Evolutionary conservation across 257 asterid genomes (phyloP).

Genomic region (Capsicum pubescens): DNA sequence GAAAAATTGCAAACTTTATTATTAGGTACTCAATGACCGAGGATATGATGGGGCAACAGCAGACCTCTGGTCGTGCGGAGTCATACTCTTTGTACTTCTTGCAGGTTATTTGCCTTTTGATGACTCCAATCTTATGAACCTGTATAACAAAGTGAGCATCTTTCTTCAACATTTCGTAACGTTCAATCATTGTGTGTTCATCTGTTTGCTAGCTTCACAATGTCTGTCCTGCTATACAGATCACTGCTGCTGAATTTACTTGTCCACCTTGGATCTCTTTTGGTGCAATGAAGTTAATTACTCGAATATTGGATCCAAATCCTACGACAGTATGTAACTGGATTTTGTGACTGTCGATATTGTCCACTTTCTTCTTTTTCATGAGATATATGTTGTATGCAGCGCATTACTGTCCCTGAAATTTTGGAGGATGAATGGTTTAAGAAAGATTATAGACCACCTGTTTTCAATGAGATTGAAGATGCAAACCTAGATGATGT

Average conservation of each 20-base stretch:
- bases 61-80: slow-evolving; percentile 97
- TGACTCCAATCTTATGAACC: slow-evolving; percentile 77
- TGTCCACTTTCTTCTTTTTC: slow-evolving; percentile 23
- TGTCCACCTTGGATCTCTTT: slow-evolving; percentile 97
- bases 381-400: slow-evolving; percentile 30
- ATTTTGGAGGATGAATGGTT: slow-evolving; percentile 88
- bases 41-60: slow-evolving; percentile 93
- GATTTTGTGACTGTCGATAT: neutral
- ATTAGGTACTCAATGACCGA: slow-evolving; percentile 84
- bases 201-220: slow-evolving; percentile 30
- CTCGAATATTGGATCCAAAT: slow-evolving; percentile 79
- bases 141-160: slow-evolving; percentile 77
- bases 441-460: slow-evolving; percentile 78
- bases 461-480: slow-evolving; percentile 79
- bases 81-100: slow-evolving; percentile 85
- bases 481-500: slow-evolving; percentile 85
- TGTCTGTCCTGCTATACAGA: slow-evolving; percentile 45
- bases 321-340: slow-evolving; percentile 65
- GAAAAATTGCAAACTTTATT: slow-evolving; percentile 1
- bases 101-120: slow-evolving; percentile 98
- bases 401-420: slow-evolving; percentile 80
- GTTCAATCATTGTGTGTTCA: slow-evolving; percentile 1
- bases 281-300: slow-evolving; percentile 74
- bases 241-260: slow-evolving; percentile 82
- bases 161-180: slow-evolving; percentile 16